Evolutionary conservation across 192 early-diverging fungal species (phyloP), one percentile per base, ranked within the genome.

Genomic region (Coemansia sp.): DNA sequence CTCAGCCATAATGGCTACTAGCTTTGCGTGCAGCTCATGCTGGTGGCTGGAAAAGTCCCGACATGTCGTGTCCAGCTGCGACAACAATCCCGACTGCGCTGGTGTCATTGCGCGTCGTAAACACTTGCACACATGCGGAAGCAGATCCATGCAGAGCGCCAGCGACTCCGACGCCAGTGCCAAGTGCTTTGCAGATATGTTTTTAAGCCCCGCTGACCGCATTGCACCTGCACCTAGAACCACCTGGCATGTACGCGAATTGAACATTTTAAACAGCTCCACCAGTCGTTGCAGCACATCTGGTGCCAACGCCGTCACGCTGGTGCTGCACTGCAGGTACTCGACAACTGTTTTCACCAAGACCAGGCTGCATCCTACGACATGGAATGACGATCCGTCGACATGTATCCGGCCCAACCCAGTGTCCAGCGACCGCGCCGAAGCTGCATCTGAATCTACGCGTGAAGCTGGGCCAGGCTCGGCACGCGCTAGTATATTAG

Each of bases 181-280:
- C 48, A 99, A 76, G 70, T 99, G 97, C 51, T 93, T 93, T 9
- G 97, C 97, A 3, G 93, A 90, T 28, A 99, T 99, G 66, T 92
- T 94, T 53, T 95, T 93, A 17, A 99, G 71, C 16, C 97, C 97
- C 9, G 94, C 96, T n/a, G 94, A 96, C 23, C 85, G 82, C 83
- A 94, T 92, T 0, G 97, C 97, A 2, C 97, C 97, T 6, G 94
- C 96, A 6, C 96, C 97, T 11, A 99, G 82, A 69, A 99, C 97
- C 1, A 97, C 92, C 74, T 98, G 94, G 71, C 95, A 97, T 7
- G 88, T 86, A 50, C 92, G 66, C 5, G 93, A 95, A 67, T 99
- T 99, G 79, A 96, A 98, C 12, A 93, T 58, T 88, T 96, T 71
- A 28, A 62, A 58, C 39, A 96, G 59, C 40, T 99, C 96, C 1